Percentiles rank a stretch among this genome's conserved stretches.
Evolutionary conservation across 169 alveolate species (phyloP).

Genomic region (Eimeria necatrix): DNA sequence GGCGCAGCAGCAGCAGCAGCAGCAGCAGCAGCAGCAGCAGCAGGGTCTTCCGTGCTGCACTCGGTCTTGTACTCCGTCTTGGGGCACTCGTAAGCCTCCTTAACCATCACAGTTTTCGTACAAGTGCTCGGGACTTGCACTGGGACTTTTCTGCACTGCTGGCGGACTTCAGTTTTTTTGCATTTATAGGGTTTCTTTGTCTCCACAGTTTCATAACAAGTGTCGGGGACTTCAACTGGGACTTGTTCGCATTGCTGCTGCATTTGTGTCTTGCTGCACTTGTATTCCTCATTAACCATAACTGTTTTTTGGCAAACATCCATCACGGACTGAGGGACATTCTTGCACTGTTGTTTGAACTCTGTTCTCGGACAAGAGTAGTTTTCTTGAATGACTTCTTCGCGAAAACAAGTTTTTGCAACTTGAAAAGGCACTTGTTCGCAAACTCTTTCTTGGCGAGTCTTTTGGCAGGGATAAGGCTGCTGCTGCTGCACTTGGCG

Average conservation of each 20-base stretch:
- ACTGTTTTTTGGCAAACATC: constrained; percentile 68
- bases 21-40: background rate
- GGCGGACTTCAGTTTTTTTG: constrained; percentile 35
- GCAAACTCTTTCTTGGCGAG: constrained; percentile 60
- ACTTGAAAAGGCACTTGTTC: constrained; percentile 59
- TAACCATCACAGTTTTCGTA: constrained; percentile 68
- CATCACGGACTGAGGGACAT: constrained; percentile 54
- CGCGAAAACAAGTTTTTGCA: constrained; percentile 60
- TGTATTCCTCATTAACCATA: constrained; percentile 51
- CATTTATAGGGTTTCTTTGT: constrained; percentile 65
- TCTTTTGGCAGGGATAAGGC: constrained; percentile 71
- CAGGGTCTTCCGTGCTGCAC: constrained; percentile 33
- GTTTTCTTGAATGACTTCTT: constrained; percentile 31
- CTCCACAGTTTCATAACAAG: constrained; percentile 64
- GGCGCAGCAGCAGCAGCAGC: background rate
- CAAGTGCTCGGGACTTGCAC: constrained; percentile 55
- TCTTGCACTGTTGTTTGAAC: constrained; percentile 59
- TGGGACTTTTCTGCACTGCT: constrained; percentile 67
- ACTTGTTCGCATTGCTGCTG: constrained; percentile 73
- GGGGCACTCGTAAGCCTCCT: constrained; percentile 78
- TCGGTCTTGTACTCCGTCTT: constrained; percentile 76
- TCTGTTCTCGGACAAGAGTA: constrained; percentile 69
- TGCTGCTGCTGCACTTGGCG: constrained; percentile 64
- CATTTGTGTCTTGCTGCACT: constrained; percentile 61
- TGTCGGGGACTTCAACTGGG: constrained; percentile 50